Base-by-base conservation (phyloP, 495 filamentous ascomycete genomes). In the Parathielavia hyrcaniae region DNA sequence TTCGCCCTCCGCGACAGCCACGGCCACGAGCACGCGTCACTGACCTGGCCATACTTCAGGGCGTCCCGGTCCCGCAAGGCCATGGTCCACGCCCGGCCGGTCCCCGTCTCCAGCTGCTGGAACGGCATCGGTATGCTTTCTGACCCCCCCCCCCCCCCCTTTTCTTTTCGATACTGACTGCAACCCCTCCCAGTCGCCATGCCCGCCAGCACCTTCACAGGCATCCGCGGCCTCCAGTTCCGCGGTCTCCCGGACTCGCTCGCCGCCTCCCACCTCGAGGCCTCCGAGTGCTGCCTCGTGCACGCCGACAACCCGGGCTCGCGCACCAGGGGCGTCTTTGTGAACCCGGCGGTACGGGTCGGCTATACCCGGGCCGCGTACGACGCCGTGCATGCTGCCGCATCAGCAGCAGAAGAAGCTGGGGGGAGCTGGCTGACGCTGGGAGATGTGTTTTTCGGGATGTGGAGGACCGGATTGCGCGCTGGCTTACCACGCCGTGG, bases 231-330 rank as follows among this genome's bases (percentile, higher is more conserved):
- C 47, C 60, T 70, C 10, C 69, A 72, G 34, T 95, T 92, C 68
- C 84, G 89, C 39, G 88, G 85, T 23, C 80, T 91, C 49, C 66
- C 81, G 0, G 89, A 92, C 60, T 77, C 70, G 1, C 80, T 95
- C 9, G 88, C 89, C 0, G 62, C 71, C 2, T 66, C 69, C 3
- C 88, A 91, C 64, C 73, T 95, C 45, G 89, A 92, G 65, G 89
- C 77, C 30, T 88, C 83, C 6, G 89, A 95, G 67, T 91, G 89
- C 71, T 95, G 89, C 68, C 78, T 92, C 13, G 86, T 92, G 26
- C 89, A 92, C 64, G 81, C 80, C 4, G 89, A 92, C 63, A 91
- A 91, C 63, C 77, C 76, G 13, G 55, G 54, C 10, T 63, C 65
- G 2, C 52, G 59, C 1, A 64, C 72, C 26, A 74, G 79, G 41